phyloP scores from a whole-genome alignment of 805 yeast genomes.

The Nakazawaea ernobii region DNA sequence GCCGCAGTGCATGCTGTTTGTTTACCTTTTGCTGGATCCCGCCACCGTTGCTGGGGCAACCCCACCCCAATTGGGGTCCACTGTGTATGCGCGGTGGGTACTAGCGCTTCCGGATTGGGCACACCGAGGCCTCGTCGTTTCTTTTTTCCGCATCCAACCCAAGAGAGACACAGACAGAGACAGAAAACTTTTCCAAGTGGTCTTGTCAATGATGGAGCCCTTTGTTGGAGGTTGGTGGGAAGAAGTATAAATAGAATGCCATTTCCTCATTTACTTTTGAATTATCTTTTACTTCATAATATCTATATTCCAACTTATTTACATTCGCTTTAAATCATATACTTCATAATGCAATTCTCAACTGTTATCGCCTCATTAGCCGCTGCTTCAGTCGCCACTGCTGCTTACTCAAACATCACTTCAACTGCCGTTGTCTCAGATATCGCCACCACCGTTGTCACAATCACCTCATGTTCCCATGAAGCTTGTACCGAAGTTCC shows the following conservation, averaged over 20 bases:
- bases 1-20: too few relatives aligned
- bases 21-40: too few relatives aligned
- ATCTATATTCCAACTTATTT: slow-evolving; percentile 10
- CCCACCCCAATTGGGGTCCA: too few relatives aligned
- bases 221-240: background rate
- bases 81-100: too few relatives aligned
- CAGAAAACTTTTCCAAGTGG: too few relatives aligned
- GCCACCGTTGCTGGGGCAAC: too few relatives aligned
- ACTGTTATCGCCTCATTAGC: slow-evolving; percentile 28
- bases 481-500: slow-evolving; percentile 17
- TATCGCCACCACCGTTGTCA: slow-evolving; percentile 13
- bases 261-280: background rate
- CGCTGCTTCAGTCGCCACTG: slow-evolving; percentile 14
- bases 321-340: slow-evolving; percentile 13
- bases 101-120: too few relatives aligned
- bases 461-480: slow-evolving; percentile 18
- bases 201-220: background rate
- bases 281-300: background rate
- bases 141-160: too few relatives aligned
- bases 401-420: slow-evolving; percentile 24
- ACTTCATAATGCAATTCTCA: slow-evolving; percentile 32
- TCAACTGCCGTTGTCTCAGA: slow-evolving; percentile 18
- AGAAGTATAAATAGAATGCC: background rate
- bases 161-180: too few relatives aligned
- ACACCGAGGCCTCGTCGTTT: too few relatives aligned